phyloP scores from a whole-genome alignment of 176 grass and related monocot species.

The Cymbopogon citratus region DNA sequence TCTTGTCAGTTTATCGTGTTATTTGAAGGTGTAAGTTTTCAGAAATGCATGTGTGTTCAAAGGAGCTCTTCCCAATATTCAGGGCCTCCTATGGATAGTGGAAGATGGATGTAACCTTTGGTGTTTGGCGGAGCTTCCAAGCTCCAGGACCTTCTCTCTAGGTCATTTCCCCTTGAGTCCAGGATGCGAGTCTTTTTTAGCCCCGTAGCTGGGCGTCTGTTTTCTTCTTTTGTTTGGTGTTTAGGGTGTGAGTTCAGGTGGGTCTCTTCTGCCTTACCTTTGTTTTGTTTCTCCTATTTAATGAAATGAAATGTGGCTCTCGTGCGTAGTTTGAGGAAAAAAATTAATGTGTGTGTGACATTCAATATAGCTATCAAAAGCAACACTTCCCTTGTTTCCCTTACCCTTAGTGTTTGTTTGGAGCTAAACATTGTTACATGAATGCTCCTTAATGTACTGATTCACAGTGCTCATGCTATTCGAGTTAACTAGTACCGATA shows the following conservation, averaged over 20 bases:
- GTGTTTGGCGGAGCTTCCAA: not conserved
- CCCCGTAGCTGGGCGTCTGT: not conserved
- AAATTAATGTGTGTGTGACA: not conserved
- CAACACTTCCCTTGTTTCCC: not conserved
- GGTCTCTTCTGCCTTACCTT: not conserved
- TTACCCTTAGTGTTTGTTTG: not conserved
- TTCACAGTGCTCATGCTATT: slow-evolving; percentile 5
- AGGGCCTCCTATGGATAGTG: not conserved
- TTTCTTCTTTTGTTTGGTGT: not conserved
- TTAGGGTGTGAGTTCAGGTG: not conserved
- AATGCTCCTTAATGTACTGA: not conserved
- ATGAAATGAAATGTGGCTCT: not conserved
- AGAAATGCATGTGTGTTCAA: not conserved
- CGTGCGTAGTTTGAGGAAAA: not conserved
- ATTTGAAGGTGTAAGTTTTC: not conserved
- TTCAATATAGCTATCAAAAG: not conserved
- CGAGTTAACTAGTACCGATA: not conserved
- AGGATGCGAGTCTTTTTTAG: not conserved
- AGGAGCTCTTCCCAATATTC: not conserved
- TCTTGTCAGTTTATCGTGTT: not conserved
- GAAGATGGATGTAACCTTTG: not conserved
- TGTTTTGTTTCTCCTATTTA: not conserved
- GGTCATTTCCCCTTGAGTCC: not conserved
- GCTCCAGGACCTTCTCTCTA: not conserved
- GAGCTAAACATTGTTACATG: slow-evolving; percentile 3